phyloP scores from a whole-genome alignment of 345 rosid genomes.

The Carallia brachiata region DNA sequence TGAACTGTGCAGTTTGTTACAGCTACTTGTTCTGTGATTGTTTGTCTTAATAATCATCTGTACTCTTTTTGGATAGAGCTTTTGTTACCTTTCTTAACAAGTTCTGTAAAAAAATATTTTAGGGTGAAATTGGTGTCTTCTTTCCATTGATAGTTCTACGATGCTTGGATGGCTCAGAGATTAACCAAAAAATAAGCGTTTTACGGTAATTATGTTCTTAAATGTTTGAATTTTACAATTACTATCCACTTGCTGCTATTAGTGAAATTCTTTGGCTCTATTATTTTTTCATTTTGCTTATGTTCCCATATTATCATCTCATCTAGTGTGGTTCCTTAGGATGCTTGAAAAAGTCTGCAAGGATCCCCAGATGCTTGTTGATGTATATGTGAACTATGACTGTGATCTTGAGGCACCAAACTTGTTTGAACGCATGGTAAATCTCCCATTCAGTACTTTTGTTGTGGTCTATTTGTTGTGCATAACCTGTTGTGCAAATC shows the following conservation, averaged over 20 bases:
- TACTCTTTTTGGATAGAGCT: constrained; percentile 10
- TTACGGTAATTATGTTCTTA: constrained; percentile 59
- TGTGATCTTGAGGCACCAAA: constrained; percentile 98
- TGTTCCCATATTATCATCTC: constrained; percentile 13
- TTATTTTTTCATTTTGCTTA: constrained; percentile 11
- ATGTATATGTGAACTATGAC: constrained; percentile 93
- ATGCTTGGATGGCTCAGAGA: constrained; percentile 76
- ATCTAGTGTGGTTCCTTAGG: constrained; percentile 42
- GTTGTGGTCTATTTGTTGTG: not conserved
- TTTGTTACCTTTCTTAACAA: not conserved
- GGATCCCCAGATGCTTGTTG: constrained; percentile 98
- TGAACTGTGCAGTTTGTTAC: constrained; percentile 22
- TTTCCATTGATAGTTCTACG: constrained; percentile 91
- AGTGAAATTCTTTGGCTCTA: constrained; percentile 11
- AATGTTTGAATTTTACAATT: constrained; percentile 22
- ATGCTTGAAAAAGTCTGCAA: constrained; percentile 93
- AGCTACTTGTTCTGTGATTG: constrained; percentile 8
- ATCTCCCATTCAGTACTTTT: not conserved
- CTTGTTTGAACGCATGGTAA: constrained; percentile 97
- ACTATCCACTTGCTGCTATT: constrained; percentile 13
- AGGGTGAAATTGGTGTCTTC: constrained; percentile 97
- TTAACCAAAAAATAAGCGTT: constrained; percentile 79
- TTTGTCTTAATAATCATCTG: constrained; percentile 6
- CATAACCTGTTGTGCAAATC: not conserved
- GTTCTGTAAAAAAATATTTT: constrained; percentile 16